These are phyloP conservation scores for Tetraselmis chui DNA, from an alignment of 139 green algal genomes.

Conservation along the genomic window DNA sequence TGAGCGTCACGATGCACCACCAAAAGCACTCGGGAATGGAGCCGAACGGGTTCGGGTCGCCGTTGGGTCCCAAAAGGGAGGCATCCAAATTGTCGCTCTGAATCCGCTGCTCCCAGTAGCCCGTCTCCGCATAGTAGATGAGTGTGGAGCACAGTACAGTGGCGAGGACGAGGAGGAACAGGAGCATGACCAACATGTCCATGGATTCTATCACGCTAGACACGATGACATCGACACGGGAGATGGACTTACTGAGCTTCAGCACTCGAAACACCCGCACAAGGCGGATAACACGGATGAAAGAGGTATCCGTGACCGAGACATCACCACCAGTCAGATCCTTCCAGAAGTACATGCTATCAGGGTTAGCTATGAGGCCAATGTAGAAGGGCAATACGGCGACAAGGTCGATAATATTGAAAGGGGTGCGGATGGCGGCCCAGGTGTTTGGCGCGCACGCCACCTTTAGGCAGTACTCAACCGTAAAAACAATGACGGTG, in stretches of 20 bases:
- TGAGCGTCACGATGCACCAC: conserved; percentile 35
- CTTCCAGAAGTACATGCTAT: not conserved
- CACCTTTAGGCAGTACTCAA: conserved; percentile 28
- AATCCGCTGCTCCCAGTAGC: not conserved
- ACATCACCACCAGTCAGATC: not conserved
- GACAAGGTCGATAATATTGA: conserved; percentile 44
- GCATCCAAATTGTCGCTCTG: too few species aligned
- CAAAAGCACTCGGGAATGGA: conserved; percentile 30
- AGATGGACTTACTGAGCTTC: conserved; percentile 24
- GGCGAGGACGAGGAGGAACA: conserved; percentile 25
- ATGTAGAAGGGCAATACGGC: conserved; percentile 39
- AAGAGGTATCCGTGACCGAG: conserved; percentile 12
- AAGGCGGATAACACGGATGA: conserved; percentile 35
- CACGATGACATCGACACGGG: conserved; percentile 9
- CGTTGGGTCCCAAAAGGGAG: not conserved
- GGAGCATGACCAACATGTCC: conserved; percentile 27
- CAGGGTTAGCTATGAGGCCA: not conserved
- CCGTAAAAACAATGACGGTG: conserved; percentile 25
- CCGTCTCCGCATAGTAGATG: conserved; percentile 35
- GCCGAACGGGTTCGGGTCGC: conserved; percentile 14
- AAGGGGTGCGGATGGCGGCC: conserved; percentile 16
- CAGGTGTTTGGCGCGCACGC: conserved; percentile 12
- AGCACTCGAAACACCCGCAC: conserved; percentile 32
- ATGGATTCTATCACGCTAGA: conserved; percentile 15
- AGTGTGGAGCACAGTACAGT: conserved; percentile 28